Percentiles rank a stretch among this genome's conserved stretches.
Conservation (phyloP, 208 protist genomes). For the Trypanosoma vivax region DNA sequence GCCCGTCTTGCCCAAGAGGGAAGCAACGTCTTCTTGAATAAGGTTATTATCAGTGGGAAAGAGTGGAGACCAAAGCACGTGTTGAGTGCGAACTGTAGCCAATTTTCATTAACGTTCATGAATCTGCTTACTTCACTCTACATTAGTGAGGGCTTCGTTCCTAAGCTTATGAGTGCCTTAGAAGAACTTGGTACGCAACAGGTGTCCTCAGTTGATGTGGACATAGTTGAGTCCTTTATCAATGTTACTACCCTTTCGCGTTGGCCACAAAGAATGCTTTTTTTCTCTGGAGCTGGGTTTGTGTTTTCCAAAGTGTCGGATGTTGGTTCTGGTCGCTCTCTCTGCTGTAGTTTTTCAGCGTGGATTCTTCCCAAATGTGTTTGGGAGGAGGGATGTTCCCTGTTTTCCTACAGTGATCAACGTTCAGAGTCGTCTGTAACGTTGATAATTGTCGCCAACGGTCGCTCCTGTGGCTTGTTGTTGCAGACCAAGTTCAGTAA, state of each 20-base stretch:
- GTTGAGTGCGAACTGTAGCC: conserved; percentile 55
- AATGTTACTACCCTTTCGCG: conserved; percentile 42
- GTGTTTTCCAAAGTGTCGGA: conserved; percentile 41
- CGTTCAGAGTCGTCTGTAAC: conserved; percentile 31
- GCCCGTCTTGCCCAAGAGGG: conserved; percentile 48
- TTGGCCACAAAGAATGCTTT: conserved; percentile 38
- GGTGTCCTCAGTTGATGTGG: conserved; percentile 55
- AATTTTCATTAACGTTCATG: conserved; percentile 62
- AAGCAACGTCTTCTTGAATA: conserved; percentile 47
- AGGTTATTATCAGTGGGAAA: conserved; percentile 12
- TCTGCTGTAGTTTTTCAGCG: conserved; percentile 67
- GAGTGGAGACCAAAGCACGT: conserved; percentile 15
- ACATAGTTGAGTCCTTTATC: conserved; percentile 67
- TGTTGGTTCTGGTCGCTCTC: conserved; percentile 26
- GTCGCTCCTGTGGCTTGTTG: conserved; percentile 54
- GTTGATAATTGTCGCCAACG: conserved; percentile 57
- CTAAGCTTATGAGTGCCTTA: conserved; percentile 41
- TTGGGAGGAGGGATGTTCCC: conserved; percentile 57
- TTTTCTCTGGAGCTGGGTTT: conserved; percentile 61
- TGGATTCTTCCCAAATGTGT: conserved; percentile 81
- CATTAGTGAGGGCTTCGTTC: conserved; percentile 28
- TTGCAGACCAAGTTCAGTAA: conserved; percentile 26
- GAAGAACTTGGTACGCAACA: conserved; percentile 40
- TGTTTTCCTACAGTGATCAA: conserved; percentile 63
- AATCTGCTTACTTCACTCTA: conserved; percentile 46